Conservation (phyloP, 2,329 filamentous ascomycete species). For the Ophiostoma piceae region DNA sequence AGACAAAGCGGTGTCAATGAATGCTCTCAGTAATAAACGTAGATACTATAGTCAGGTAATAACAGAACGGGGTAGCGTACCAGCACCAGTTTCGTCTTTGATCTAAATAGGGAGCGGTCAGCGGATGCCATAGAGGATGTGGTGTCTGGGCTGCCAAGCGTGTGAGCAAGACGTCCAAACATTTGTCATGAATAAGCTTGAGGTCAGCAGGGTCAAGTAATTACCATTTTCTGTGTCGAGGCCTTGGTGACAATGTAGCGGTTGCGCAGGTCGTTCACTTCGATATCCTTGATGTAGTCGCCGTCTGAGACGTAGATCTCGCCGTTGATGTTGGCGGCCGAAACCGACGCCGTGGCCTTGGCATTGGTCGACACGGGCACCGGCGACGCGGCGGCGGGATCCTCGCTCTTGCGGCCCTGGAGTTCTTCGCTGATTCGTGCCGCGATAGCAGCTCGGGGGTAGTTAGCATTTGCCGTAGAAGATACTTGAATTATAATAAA, state of each 20-base stretch:
- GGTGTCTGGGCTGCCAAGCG: slow-evolving; percentile 57
- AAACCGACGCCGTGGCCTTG: slow-evolving; percentile 35
- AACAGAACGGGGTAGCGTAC: slow-evolving; percentile 62
- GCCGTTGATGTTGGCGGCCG: slow-evolving; percentile 62
- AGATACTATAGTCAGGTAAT: background rate
- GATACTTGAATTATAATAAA: background rate
- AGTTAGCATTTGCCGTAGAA: background rate
- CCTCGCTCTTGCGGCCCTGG: slow-evolving; percentile 82
- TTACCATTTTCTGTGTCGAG: slow-evolving; percentile 99
- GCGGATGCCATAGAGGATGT: slow-evolving; percentile 76
- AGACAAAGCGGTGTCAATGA: slow-evolving; percentile 38
- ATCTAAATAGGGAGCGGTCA: slow-evolving; percentile 84
- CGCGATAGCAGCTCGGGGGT: slow-evolving; percentile 67
- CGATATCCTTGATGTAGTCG: slow-evolving; percentile 97
- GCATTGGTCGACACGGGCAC: slow-evolving; percentile 43
- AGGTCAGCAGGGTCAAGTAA: slow-evolving; percentile 44
- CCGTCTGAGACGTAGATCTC: slow-evolving; percentile 94
- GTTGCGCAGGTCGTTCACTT: slow-evolving; percentile 96
- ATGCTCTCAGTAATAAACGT: background rate
- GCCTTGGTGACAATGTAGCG: slow-evolving; percentile 96
- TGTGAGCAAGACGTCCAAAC: slow-evolving; percentile 59
- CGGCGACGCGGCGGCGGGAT: slow-evolving; percentile 60
- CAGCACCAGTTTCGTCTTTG: slow-evolving; percentile 98
- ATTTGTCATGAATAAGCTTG: background rate
- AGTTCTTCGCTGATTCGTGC: slow-evolving; percentile 80